Conservation (phyloP, 129 eudicot genomes). For the Flaveria sonorensis region DNA sequence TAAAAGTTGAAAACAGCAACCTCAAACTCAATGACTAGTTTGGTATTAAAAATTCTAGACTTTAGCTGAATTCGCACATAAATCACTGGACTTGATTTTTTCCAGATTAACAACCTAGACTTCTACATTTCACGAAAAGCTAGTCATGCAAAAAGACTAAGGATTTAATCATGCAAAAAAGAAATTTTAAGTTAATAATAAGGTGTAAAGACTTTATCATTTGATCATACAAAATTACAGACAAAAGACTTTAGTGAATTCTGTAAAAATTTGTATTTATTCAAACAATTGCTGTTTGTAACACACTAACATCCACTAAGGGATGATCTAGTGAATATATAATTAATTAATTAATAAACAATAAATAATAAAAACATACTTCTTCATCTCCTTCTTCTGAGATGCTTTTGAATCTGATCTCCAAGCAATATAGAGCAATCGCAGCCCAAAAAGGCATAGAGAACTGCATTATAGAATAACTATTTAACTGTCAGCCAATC, state of each 20-base stretch:
- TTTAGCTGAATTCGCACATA: too few relatives aligned
- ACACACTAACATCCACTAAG: background rate
- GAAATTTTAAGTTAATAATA: too few relatives aligned
- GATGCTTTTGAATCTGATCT: constrained; percentile 89
- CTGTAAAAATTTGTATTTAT: too few relatives aligned
- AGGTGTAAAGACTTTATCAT: too few relatives aligned
- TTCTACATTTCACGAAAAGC: background rate
- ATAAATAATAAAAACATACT: constrained; percentile 43
- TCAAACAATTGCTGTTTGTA: background rate
- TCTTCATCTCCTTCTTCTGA: constrained; percentile 94
- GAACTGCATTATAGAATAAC: constrained; percentile 61
- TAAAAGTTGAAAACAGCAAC: background rate
- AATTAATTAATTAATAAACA: too few relatives aligned
- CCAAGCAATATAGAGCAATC: constrained; percentile 96
- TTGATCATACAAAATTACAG: too few relatives aligned
- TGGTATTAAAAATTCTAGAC: too few relatives aligned
- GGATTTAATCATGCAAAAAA: background rate
- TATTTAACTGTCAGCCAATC: constrained; percentile 11
- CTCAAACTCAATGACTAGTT: background rate
- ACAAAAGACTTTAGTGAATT: too few relatives aligned
- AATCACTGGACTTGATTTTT: too few relatives aligned
- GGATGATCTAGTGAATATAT: background rate
- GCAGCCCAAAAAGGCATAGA: constrained; percentile 90
- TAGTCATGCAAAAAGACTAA: background rate
- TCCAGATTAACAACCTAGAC: background rate